These are phyloP conservation scores for Solanum gandarillasii DNA, from an alignment of 257 asterid species.

Conservation along the genomic window DNA sequence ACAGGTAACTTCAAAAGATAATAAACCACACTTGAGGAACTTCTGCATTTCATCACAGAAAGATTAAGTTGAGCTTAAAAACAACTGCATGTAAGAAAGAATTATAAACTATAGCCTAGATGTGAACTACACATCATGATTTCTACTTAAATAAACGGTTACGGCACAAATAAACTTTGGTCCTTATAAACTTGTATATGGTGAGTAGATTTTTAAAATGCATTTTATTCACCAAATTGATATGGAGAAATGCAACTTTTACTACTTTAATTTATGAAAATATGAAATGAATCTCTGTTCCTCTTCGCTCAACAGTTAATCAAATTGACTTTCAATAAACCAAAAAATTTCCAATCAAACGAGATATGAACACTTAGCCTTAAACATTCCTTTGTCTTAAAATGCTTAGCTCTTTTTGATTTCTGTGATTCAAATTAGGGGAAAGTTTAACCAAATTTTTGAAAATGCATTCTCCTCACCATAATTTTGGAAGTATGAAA, in stretches of 20 bases:
- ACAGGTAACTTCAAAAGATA: background rate
- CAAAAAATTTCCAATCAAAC: background rate
- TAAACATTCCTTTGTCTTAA: background rate
- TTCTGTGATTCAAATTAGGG: background rate
- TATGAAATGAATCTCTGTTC: background rate
- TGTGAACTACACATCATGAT: background rate
- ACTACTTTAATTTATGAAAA: background rate
- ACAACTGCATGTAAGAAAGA: background rate
- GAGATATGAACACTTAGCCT: background rate
- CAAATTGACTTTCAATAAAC: background rate
- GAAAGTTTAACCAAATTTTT: background rate
- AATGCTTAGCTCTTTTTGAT: background rate
- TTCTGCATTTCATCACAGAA: background rate
- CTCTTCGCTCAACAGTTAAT: background rate
- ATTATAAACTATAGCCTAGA: background rate
- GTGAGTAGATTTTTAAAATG: background rate
- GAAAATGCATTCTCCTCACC: background rate
- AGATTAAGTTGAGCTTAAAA: background rate
- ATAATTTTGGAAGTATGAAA: background rate
- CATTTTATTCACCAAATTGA: background rate
- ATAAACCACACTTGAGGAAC: background rate
- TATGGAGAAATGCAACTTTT: background rate
- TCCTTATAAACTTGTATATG: background rate
- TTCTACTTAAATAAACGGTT: background rate
- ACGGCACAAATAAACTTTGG: background rate